These are phyloP conservation scores for Globisporangium camurandrum DNA, from an alignment of 352 stramenopile species.

Conservation along the genomic window DNA sequence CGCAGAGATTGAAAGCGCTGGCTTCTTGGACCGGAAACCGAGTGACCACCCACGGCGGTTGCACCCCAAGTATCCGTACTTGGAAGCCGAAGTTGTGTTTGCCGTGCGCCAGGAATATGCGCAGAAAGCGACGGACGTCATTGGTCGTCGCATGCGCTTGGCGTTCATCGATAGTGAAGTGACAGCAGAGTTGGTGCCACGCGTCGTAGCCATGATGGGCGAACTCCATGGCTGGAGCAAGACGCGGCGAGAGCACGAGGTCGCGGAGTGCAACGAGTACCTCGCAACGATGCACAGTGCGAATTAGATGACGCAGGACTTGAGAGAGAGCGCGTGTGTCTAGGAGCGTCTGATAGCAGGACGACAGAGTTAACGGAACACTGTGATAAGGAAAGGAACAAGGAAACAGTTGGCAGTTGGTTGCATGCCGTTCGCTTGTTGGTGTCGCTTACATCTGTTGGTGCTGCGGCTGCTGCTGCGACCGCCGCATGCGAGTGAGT, in stretches of 20 bases:
- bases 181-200: conserved; percentile 62
- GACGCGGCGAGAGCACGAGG: conserved; percentile 62
- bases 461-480: conserved; percentile 13
- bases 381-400: background rate
- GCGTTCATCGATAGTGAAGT: conserved; percentile 90
- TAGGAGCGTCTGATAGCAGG: background rate
- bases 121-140: conserved; percentile 88
- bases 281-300: conserved; percentile 83
- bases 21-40: conserved; percentile 77
- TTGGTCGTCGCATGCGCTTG: conserved; percentile 89
- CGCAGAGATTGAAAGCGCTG: conserved; percentile 84
- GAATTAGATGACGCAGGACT: background rate
- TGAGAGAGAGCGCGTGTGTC: background rate
- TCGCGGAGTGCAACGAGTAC: conserved; percentile 67
- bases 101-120: conserved; percentile 92
- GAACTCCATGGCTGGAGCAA: conserved; percentile 85
- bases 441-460: conserved; percentile 2
- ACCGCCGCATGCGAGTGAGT: conserved; percentile 9
- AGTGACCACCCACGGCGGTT: conserved; percentile 85
- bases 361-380: background rate
- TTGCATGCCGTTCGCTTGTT: background rate
- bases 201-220: conserved; percentile 91
- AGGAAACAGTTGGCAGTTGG: background rate
- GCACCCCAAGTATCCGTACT: conserved; percentile 92
- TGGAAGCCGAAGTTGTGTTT: conserved; percentile 93